Conservation (phyloP, 2,329 filamentous ascomycete genomes). For the Chaetomium globosum region DNA sequence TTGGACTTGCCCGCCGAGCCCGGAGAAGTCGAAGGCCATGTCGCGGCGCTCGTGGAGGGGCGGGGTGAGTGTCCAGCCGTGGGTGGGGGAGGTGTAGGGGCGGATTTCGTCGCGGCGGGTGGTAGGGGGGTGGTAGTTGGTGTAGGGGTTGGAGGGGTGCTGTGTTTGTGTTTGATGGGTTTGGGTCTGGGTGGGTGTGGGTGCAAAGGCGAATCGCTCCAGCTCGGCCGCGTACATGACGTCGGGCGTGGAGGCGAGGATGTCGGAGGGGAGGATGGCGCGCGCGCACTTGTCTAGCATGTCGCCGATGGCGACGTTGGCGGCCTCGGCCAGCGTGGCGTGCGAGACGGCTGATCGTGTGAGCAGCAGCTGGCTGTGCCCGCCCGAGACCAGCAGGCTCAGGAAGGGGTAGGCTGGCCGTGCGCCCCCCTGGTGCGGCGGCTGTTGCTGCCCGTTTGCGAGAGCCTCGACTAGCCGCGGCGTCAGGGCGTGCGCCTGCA, state of each 20-base stretch:
- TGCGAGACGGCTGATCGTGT: constrained; percentile 71
- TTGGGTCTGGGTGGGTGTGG: not conserved
- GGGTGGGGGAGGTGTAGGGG: constrained; percentile 43
- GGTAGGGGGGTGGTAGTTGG: constrained; percentile 51
- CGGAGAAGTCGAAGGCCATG: constrained; percentile 74
- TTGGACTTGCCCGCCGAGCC: constrained; percentile 61
- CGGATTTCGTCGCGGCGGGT: constrained; percentile 61
- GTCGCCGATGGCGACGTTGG: constrained; percentile 87
- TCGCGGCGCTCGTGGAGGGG: constrained; percentile 59
- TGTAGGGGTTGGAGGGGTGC: constrained; percentile 55
- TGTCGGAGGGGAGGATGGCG: constrained; percentile 65
- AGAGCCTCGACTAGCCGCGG: constrained; percentile 74
- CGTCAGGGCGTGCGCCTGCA: constrained; percentile 95
- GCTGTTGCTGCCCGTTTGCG: constrained; percentile 9
- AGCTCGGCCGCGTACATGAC: constrained; percentile 81
- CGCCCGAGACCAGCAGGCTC: constrained; percentile 85
- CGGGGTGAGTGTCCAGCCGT: constrained; percentile 67
- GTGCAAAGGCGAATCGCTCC: constrained; percentile 73
- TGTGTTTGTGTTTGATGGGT: not conserved
- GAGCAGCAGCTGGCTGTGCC: constrained; percentile 84
- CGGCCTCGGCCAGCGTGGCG: constrained; percentile 69
- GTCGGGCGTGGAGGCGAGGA: constrained; percentile 54
- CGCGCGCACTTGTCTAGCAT: constrained; percentile 86
- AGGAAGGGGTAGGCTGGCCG: constrained; percentile 77
- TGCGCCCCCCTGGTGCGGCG: not conserved